phyloP scores from a whole-genome alignment of 306 rosid genomes.

The Bauhinia variegata region DNA sequence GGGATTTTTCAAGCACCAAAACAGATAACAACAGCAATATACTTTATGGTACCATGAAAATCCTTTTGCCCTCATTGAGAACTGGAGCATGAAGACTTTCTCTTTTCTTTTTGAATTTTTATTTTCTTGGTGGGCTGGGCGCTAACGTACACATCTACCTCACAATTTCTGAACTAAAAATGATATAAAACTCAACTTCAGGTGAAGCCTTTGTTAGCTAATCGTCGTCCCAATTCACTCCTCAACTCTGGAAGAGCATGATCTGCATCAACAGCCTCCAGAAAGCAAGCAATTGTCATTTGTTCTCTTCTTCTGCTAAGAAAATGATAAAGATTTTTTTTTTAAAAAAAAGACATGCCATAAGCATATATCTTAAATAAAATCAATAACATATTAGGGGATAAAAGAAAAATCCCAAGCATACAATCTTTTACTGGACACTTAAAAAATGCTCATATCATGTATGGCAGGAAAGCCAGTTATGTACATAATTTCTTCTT shows the following conservation, averaged over 20 bases:
- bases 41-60: background rate
- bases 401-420: background rate
- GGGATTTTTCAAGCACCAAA: constrained; percentile 6
- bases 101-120: too few species aligned
- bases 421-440: background rate
- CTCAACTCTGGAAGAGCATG: constrained; percentile 62
- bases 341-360: background rate
- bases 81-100: background rate
- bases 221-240: constrained; percentile 86
- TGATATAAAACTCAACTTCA: constrained; percentile 65
- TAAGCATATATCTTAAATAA: background rate
- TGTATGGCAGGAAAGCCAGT: background rate
- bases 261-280: constrained; percentile 81
- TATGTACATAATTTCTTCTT: background rate
- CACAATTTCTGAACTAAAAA: background rate
- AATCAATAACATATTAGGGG: background rate
- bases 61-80: background rate
- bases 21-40: constrained; percentile 6
- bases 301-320: background rate
- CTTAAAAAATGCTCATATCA: too few species aligned
- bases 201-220: constrained; percentile 77
- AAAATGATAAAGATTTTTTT: background rate
- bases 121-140: too few species aligned
- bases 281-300: constrained; percentile 18
- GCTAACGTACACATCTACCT: too few species aligned